Evolutionary conservation across 1,284 basidiomycete species (phyloP), one percentile per base, ranked within the genome.

Genomic region (Apiotrichum gracile): DNA sequence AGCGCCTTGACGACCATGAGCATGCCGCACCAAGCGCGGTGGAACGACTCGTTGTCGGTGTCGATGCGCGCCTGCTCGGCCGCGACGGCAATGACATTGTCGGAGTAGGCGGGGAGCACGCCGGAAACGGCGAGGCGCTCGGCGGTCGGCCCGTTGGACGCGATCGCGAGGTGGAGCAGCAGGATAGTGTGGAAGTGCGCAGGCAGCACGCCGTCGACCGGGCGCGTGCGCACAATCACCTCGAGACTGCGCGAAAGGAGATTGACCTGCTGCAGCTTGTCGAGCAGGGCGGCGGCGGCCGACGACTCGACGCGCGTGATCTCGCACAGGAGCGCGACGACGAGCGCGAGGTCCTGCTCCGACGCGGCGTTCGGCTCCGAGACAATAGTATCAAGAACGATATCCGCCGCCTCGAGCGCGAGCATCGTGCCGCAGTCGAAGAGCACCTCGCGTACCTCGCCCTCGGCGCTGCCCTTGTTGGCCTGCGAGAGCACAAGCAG

Each of bases 41-140:
- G 92, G 84, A 83, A 6, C 85, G 84, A 70, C 83, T 89, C 21
- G 8, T 81, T 81, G 0, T 86, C 83, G 1, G 85, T 80, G n/a
- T 86, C 82, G 33, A 94, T 82, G 49, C 79, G 70, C 2, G 88
- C 91, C 7, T 82, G 78, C 62, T 87, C 87, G 52, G 91, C 84
- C 10, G 83, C 82, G 19, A 81, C 76, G 40, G 84, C 88, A 61
- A 96, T 83, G 44, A 81, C 81, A 68, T 90, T 93, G 66, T 88
- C 87, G 63, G 85, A 85, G 69, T 94, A 89, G 0, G 89, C 86
- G 1, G 85, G 77, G 26, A 96, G 77, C 1, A 91, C 78, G 34
- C 90, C 90, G 58, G 88, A 88, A 61, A 86, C 84, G 3, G 90
- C 90, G 24, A 96, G 81, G 55, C 86, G 78, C 70, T 96, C 91